Evolutionary conservation across 345 rosid genomes (phyloP), one percentile per base, ranked within the genome.

Genomic region (Eucalyptus rudis): DNA sequence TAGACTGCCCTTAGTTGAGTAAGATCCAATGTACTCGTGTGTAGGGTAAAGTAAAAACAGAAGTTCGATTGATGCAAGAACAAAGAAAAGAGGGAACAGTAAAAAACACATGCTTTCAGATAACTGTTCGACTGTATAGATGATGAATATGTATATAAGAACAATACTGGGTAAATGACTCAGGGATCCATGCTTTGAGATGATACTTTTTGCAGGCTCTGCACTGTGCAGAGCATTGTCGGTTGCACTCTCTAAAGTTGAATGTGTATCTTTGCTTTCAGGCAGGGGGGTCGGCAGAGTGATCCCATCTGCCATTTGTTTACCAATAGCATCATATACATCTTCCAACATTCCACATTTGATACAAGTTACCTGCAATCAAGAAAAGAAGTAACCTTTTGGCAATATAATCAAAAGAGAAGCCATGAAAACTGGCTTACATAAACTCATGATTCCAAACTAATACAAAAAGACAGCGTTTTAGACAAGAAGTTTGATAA

Each of bases 331-430:
- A 92, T 96, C 97, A 93, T 97, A 96, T 52, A 93, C 91, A 86
- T 95, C 95, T 93, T 97, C 97, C 94, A 96, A 95, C 93, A 93
- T 92, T 88, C 97, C 99, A 90, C 86, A 91, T 95, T 92, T 96
- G 87, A 97, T 94, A 80, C 99, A 96, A 86, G 90, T 88, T 88
- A 97, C 95, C 99, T 97, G 94, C 86, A 92, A 64, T n/a, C 5
- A 29, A 56, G 97, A 91, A 87, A 90, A 71, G 44, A 71, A 71
- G 44, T 33, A 33, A 33, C 81, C 81, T 71, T 33, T 17, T 71
- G 81, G 25, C 6, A 71, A 71, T 17, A 71, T 33, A 33, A 71
- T 71, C 43, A 71, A 33, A 17, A 71, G 81, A 71, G 44, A 17
- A 71, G 81, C 81, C 13, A 19, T 9, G 12, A 71, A 33, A 71